Base-by-base conservation (phyloP, 352 stramenopile species). In the Hyphochytrium catenoides region DNA sequence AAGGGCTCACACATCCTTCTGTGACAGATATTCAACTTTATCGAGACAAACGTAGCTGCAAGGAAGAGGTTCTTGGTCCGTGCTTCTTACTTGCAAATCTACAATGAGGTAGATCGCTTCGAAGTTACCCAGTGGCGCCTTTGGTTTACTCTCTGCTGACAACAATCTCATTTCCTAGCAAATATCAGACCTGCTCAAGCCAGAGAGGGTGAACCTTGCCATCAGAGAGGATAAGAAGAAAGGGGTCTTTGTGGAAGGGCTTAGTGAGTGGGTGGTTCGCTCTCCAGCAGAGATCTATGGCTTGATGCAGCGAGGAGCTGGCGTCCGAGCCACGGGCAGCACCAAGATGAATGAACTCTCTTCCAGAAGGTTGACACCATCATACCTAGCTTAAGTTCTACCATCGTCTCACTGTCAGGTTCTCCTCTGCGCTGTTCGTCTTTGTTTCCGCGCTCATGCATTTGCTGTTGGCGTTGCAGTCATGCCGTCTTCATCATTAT, bases 401-500 rank as follows among this genome's bases (percentile, higher is more conserved):
- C n/a, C n/a, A n/a, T n/a, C n/a, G n/a, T n/a, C n/a, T n/a, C n/a
- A n/a, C n/a, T n/a, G n/a, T n/a, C n/a, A n/a, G n/a, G n/a, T n/a
- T n/a, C n/a, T n/a, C n/a, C n/a, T n/a, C n/a, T n/a, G n/a, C n/a
- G n/a, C n/a, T n/a, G n/a, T n/a, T n/a, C n/a, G n/a, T n/a, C n/a
- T n/a, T n/a, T n/a, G n/a, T n/a, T n/a, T n/a, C n/a, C n/a, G n/a
- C n/a, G n/a, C n/a, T n/a, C n/a, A n/a, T n/a, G n/a, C n/a, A n/a
- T n/a, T n/a, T n/a, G n/a, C n/a, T n/a, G n/a, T n/a, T n/a, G n/a
- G n/a, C 54, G 36, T 19, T 46, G 57, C 7, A 57, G 65, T 17
- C 79, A 93, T 36, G 76, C 78, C 2, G 74, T 93, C n/a, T 91
- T 93, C 42, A 87, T 88, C 48, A 89, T 93, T 43, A 91, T 92